Percentiles rank a stretch among this genome's conserved stretches.
Conservation (phyloP, 495 filamentous ascomycete species). For the Pyronema omphalodes region DNA sequence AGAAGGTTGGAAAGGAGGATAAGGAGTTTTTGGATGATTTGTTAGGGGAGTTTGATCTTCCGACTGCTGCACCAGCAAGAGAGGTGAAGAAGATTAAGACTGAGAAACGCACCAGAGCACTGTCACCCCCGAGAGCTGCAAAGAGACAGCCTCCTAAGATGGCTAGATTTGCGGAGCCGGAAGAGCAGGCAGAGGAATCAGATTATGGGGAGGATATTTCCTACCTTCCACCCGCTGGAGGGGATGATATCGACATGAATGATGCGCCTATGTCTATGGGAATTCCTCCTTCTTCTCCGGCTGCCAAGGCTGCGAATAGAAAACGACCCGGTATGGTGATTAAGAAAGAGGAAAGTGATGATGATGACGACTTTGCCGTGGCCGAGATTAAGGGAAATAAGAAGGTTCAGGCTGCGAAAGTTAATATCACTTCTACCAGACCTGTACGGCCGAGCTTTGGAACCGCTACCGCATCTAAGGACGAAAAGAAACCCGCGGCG, state of each 20-base stretch:
- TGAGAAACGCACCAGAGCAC: constrained; percentile 12
- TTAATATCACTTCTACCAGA: constrained; percentile 76
- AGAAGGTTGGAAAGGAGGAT: constrained; percentile 63
- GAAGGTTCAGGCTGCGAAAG: constrained; percentile 43
- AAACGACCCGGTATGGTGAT: constrained; percentile 42
- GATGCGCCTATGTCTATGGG: constrained; percentile 39
- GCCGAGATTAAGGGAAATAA: constrained; percentile 29
- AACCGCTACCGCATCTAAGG: constrained; percentile 33
- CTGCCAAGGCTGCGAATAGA: constrained; percentile 58
- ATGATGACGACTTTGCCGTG: constrained; percentile 49
- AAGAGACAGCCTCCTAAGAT: constrained; percentile 22
- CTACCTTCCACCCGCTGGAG: constrained; percentile 14
- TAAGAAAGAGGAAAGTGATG: constrained; percentile 47
- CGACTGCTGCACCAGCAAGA: constrained; percentile 29
- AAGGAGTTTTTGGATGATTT: constrained; percentile 69
- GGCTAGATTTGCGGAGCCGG: too few species aligned
- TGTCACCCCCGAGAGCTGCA: constrained; percentile 29
- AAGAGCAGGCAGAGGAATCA: constrained; percentile 27
- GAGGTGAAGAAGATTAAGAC: constrained; percentile 25
- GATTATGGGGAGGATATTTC: constrained; percentile 33
- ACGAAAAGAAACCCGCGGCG: constrained; percentile 7
- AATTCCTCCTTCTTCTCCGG: constrained; percentile 59
- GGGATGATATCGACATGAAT: constrained; percentile 62
- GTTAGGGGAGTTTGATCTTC: constrained; percentile 74
- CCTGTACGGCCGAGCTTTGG: constrained; percentile 59